Evolutionary conservation across 805 yeast genomes (phyloP), one percentile per base, ranked within the genome.

Genomic region (Vanderwaltozyma tropicalis): DNA sequence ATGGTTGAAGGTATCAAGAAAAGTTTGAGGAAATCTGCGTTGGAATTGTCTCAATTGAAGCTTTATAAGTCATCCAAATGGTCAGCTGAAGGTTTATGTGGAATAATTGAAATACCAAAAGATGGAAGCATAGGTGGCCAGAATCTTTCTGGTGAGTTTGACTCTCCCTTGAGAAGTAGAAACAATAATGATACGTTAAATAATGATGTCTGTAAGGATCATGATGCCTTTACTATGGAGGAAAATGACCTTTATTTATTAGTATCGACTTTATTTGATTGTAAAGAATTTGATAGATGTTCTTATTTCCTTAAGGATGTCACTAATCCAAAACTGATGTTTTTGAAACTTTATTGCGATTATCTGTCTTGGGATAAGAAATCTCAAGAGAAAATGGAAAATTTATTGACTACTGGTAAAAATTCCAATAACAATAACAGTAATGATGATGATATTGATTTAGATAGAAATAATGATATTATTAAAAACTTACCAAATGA

Each of bases 251-350:
- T 62, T 41, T 61, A 81, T 20, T 45, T 73, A 13, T 63, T 85
- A 20, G 96, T 89, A 1, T 74, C 76, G 38, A 57, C 82, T 0
- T 78, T 82, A 52, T 85, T 89, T 64, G 80, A 76, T 50, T 76
- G 85, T 51, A 78, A 81, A 49, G 97, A 92, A 59, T 89, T 79
- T 53, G 89, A 80, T 40, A 62, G 97, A 20, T 82, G 88, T 40
- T 75, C 81, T 4, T 64, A 67, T 47, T 68, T 68, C 12, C 62
- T 92, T 40, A 67, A 66, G 39, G 66, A 67, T 13, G 74, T 79
- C 35, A 54, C 48, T 16, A 66, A 76, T 35, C 65, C 77, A 0
- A 67, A 69, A 16, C 41, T 57, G n/a, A 50, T 49, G 24, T 92
- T 88, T 51, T 57, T 87, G 26, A 63, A 75, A 33, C 61, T 83